phyloP scores from a whole-genome alignment of 2,329 filamentous ascomycete genomes.

The Colletotrichum zoysiae region DNA sequence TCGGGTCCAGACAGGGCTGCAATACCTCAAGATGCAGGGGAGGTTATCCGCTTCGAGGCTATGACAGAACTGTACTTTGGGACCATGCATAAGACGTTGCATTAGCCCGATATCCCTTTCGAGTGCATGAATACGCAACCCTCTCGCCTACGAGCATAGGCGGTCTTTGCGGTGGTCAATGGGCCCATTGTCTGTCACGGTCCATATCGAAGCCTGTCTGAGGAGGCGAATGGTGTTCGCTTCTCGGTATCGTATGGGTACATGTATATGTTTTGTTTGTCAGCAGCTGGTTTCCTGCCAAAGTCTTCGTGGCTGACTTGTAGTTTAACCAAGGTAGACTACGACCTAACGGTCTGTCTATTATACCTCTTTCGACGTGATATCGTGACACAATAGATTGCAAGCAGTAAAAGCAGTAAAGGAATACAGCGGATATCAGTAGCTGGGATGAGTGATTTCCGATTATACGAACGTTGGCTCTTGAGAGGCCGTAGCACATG shows the following conservation, averaged over 20 bases:
- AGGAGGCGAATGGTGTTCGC: neutral
- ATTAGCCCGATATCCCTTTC: conserved; percentile 4
- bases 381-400: neutral
- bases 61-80: neutral
- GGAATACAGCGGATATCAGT: too few relatives aligned
- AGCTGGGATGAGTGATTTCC: neutral
- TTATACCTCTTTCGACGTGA: neutral
- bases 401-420: neutral
- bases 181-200: neutral
- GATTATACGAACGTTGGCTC: neutral
- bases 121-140: conserved; percentile 17
- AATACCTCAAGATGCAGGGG: neutral
- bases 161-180: neutral
- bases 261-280: neutral
- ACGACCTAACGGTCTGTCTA: neutral
- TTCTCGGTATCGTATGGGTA: too few relatives aligned
- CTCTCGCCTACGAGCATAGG: neutral
- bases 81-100: conserved; percentile 15
- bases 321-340: neutral
- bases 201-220: neutral
- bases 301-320: neutral
- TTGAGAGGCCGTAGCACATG: neutral
- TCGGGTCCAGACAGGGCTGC: neutral
- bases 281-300: accelerated
- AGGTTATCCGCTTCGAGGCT: neutral